A percentile compares a stretch with the other conserved stretches of the same genome.
Evolutionary conservation across 805 yeast species (phyloP).

Genomic region (Nakazawaea ambrosiae): DNA sequence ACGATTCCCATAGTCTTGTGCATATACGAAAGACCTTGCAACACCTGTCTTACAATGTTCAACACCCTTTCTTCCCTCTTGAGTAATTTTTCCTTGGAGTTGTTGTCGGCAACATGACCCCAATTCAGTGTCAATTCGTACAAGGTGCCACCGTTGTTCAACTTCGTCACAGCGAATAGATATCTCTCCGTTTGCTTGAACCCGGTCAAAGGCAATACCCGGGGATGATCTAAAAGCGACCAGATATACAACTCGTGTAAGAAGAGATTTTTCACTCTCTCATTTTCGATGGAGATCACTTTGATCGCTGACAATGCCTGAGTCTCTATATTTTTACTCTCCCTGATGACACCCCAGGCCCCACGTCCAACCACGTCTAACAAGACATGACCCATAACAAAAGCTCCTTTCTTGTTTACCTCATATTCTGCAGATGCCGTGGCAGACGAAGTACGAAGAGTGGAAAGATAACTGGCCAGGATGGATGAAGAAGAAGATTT

Average conservation of each 20-base stretch:
- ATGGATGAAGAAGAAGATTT: constrained; percentile 10
- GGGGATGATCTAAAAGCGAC: constrained; percentile 58
- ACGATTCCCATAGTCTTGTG: constrained; percentile 54
- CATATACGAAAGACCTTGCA: constrained; percentile 54
- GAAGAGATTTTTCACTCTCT: constrained; percentile 49
- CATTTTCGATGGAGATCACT: constrained; percentile 26
- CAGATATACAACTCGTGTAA: constrained; percentile 70
- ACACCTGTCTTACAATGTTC: constrained; percentile 45
- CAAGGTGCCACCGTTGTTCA: constrained; percentile 70
- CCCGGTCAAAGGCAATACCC: constrained; percentile 55
- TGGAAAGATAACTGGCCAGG: constrained; percentile 22
- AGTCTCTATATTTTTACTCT: constrained; percentile 34
- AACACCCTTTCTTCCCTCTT: constrained; percentile 27
- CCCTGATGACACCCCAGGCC: constrained; percentile 84
- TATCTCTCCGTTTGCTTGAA: constrained; percentile 50
- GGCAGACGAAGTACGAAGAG: constrained; percentile 19
- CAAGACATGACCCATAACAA: constrained; percentile 48
- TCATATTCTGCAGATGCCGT: constrained; percentile 29
- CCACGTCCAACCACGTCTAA: constrained; percentile 83
- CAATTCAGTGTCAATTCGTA: constrained; percentile 67
- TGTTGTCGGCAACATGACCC: constrained; percentile 38
- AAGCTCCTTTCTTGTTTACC: constrained; percentile 62
- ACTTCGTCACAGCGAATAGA: constrained; percentile 66
- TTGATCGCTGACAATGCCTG: constrained; percentile 20
- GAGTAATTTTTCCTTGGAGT: constrained; percentile 22